Evolutionary conservation across 2,329 filamentous ascomycete species (phyloP).

Genomic region (Hymenoscyphus salicellus): DNA sequence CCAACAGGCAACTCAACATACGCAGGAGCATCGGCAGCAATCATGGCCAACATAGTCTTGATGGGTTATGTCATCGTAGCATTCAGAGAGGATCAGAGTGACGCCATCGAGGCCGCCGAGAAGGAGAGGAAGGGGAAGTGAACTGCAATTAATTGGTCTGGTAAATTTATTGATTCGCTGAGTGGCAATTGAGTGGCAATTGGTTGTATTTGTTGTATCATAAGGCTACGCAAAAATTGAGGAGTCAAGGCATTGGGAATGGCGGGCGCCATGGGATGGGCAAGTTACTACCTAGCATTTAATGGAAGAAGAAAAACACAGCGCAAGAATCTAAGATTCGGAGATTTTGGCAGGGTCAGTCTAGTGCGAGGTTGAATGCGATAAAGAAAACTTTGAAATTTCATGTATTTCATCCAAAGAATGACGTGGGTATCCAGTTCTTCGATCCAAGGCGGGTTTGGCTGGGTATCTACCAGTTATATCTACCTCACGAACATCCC

Average conservation of each 20-base stretch:
- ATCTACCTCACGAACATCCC: not conserved
- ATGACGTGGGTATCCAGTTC: not conserved
- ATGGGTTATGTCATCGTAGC: constrained; percentile 89
- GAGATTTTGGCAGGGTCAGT: too few relatives aligned
- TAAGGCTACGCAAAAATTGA: not conserved
- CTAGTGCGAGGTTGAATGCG: too few relatives aligned
- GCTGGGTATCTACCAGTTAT: not conserved
- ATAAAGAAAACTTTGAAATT: not conserved
- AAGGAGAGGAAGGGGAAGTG: constrained; percentile 38
- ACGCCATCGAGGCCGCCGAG: constrained; percentile 41
- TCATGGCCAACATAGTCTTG: constrained; percentile 88
- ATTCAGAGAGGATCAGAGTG: constrained; percentile 74
- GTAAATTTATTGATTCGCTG: not conserved
- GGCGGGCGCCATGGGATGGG: not conserved
- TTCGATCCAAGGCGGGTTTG: not conserved
- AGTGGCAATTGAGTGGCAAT: too few relatives aligned
- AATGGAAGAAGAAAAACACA: too few relatives aligned
- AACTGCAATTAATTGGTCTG: not conserved
- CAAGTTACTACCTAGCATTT: not conserved
- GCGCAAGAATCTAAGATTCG: too few relatives aligned
- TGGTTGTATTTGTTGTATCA: not conserved
- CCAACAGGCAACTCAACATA: constrained; percentile 77
- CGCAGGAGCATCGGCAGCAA: constrained; percentile 78
- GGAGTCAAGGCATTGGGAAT: not conserved
- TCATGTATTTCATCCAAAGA: not conserved